Evolutionary conservation across 2,329 filamentous ascomycete species (phyloP).

Genomic region (Trichoderma harzianum): DNA sequence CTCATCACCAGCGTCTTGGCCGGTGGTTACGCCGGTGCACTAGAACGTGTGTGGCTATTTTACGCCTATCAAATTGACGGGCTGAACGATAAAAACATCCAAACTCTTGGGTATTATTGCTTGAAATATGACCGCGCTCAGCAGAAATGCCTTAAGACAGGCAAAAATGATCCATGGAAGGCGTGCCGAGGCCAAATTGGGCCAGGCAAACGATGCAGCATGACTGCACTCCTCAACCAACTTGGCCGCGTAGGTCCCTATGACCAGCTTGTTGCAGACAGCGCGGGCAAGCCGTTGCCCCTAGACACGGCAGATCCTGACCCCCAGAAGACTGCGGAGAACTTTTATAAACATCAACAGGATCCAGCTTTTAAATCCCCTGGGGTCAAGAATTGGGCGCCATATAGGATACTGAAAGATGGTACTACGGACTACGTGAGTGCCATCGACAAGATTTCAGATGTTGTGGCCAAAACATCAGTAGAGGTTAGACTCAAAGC

Average conservation of each 20-base stretch:
- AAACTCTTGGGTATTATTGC: not conserved
- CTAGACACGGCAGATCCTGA: not conserved
- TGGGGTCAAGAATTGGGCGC: too few relatives aligned
- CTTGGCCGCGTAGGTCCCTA: not conserved
- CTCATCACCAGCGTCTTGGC: not conserved
- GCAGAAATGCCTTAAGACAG: not conserved
- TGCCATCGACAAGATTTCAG: not conserved
- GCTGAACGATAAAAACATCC: not conserved
- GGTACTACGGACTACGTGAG: not conserved
- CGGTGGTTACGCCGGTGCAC: not conserved
- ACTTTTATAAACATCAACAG: not conserved
- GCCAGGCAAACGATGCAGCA: not conserved
- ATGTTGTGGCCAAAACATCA: not conserved
- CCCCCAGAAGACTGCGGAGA: not conserved
- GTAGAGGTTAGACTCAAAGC: not conserved
- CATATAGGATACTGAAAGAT: not conserved
- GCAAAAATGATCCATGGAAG: too few relatives aligned
- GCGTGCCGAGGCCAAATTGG: too few relatives aligned
- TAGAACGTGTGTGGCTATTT: not conserved
- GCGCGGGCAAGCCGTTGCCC: not conserved
- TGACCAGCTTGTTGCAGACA: not conserved
- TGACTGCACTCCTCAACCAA: not conserved
- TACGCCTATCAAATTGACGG: slow-evolving; percentile 11
- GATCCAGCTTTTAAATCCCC: too few relatives aligned
- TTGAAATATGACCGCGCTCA: not conserved